Evolutionary conservation across 768 basidiomycete genomes (phyloP).

Genomic region (Mycena maculata): DNA sequence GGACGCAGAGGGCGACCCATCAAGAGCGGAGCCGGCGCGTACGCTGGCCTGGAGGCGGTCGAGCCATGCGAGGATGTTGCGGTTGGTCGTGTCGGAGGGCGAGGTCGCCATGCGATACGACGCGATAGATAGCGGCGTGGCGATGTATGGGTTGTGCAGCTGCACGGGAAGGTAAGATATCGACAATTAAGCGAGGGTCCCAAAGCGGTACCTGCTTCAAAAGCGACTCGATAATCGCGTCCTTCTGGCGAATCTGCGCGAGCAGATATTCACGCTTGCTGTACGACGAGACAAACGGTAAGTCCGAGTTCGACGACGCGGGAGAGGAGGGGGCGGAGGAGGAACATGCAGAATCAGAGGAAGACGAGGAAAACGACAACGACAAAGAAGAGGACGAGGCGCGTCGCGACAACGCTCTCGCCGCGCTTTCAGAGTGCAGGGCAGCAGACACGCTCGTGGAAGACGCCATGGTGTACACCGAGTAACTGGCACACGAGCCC

Average conservation of each 20-base stretch:
- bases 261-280: slow-evolving; percentile 91
- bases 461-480: not conserved
- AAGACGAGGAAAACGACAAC: slow-evolving; percentile 10
- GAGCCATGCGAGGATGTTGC: slow-evolving; percentile 79
- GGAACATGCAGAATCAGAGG: slow-evolving; percentile 29
- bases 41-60: slow-evolving; percentile 75
- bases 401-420: not conserved
- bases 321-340: slow-evolving; percentile 45
- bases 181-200: not conserved
- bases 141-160: slow-evolving; percentile 85
- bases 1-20: slow-evolving; percentile 39
- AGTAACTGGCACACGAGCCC: not conserved
- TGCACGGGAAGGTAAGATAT: slow-evolving; percentile 39
- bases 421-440: too few species aligned
- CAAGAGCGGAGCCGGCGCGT: slow-evolving; percentile 57
- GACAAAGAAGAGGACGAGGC: slow-evolving; percentile 27
- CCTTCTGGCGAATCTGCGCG: slow-evolving; percentile 89
- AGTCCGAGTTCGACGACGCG: slow-evolving; percentile 50
- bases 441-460: not conserved
- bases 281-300: slow-evolving; percentile 51
- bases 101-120: slow-evolving; percentile 84
- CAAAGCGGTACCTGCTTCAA: slow-evolving; percentile 74
- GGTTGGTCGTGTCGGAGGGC: slow-evolving; percentile 76
- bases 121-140: slow-evolving; percentile 82
- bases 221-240: slow-evolving; percentile 85